Evolutionary conservation across 805 yeast genomes (phyloP), one percentile per base, ranked within the genome.

Genomic region (Scheffersomyces stipitis): DNA sequence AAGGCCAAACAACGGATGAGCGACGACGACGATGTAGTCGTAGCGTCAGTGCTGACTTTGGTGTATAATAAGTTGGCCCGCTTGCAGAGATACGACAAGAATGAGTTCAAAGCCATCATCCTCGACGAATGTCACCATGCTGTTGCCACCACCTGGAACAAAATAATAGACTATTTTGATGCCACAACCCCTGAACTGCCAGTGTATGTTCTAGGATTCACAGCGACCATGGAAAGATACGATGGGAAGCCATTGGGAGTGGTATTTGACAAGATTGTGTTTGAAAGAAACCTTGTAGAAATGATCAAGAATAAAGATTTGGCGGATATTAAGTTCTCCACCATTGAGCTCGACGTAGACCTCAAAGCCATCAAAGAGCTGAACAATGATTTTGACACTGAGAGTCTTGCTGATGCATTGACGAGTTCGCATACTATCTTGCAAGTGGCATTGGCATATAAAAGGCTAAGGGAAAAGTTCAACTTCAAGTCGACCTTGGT

Each of bases 121-220:
- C 69, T 90, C 2, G 98, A 90, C 60, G 98, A 90, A 56, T 95
- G 96, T 28, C 98, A 90, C 54, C 97, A 90, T 59, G 82, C 95
- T 0, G 84, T 86, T 1, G 88, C 96, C 0, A 53, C 58, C 12
- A 71, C 89, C 1, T 91, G 90, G 65, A 30, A 61, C 13, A 68
- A 71, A 20, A 69, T 89, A 1, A 55, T 87, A 35, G 56, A 66
- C 3, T 70, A 86, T 50, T 87, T 90, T 49, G 65, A 66, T 0
- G 81, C 82, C 5, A 48, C 58, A 27, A 49, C 52, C 1, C 46
- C 62, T 0, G 55, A 64, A 0, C 64, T 78, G 38, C 60, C 62
- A 0, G 68, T 82, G 2, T 75, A 79, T 1, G 76, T 87, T 0
- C 66, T 87, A 12, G 97, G 98, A 2, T 87, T 91, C 47, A 83